Conservation (phyloP, 148 eudicot genomes). For the Tetragonia tetragonoides region DNA sequence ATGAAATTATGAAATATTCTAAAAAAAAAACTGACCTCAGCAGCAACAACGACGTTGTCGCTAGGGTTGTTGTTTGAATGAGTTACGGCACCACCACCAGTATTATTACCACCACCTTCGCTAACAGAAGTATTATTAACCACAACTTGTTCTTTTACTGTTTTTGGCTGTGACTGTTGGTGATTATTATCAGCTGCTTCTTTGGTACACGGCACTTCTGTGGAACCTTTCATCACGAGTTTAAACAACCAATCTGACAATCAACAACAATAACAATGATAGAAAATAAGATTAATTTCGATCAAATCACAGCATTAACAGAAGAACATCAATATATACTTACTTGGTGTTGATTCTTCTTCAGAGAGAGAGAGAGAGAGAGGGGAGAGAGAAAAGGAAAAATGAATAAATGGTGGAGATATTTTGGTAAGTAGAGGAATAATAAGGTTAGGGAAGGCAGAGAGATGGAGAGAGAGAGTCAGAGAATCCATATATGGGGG, state of each 20-base stretch:
- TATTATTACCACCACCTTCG: background rate
- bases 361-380: background rate
- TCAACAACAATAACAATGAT: background rate
- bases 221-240: constrained; percentile 26
- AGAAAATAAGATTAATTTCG: background rate
- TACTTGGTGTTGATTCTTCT: background rate
- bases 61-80: constrained; percentile 1
- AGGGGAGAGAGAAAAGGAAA: background rate
- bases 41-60: constrained; percentile 17
- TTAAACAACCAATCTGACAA: background rate
- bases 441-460: too few species aligned
- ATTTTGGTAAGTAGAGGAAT: too few species aligned
- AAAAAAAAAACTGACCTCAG: constrained; percentile 30
- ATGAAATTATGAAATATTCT: too few species aligned
- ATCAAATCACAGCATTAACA: background rate
- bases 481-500: constrained; percentile 24
- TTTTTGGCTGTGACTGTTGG: background rate
- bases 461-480: background rate
- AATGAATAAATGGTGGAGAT: too few species aligned
- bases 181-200: constrained; percentile 9
- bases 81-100: background rate
- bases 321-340: background rate
- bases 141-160: background rate
- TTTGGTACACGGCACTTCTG: constrained; percentile 19
- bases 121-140: background rate